Base-by-base conservation (phyloP, 2,329 filamentous ascomycete genomes). In the Stachybotrys echinatus region DNA sequence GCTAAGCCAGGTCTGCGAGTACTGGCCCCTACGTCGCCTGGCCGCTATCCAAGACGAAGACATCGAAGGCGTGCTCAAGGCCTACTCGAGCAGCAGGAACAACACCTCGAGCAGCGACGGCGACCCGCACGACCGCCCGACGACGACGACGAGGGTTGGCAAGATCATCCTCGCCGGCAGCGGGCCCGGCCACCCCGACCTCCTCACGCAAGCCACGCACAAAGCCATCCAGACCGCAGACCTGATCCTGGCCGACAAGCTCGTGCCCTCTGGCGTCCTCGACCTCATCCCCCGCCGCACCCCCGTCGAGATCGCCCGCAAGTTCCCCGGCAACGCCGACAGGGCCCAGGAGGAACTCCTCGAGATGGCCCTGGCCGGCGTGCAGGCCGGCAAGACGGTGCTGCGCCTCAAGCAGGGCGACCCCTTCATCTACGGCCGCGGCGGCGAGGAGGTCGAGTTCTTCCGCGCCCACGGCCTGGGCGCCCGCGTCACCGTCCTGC, bases 281-380 rank as follows among this genome's bases (percentile, higher is more conserved):
- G 89, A 92, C 55, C 81, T 99, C 17, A 88, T 97, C 50, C 94
- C 94, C 2, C 89, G 94, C 34, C 83, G 92, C 48, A 95, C 92
- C 8, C 85, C 87, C 10, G 86, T 97, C 12, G 84, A 89, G 60
- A 99, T 99, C 59, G 92, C 94, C 5, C 87, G 92, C 62, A 99
- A 99, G 67, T 99, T 99, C 69, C 94, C 94, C 1, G 94, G 94
- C 20, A 97, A 99, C 68, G 94, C 94, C 39, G 94, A 99, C 59
- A 83, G 84, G 42, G 94, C 94, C 0, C 94, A 99, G 65, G 84
- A 92, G 62, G 94, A 99, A 68, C 83, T 99, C 5, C 80, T 95
- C 3, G 78, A 84, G 48, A 79, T 89, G 59, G 94, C 90, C 0
- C 75, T 96, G 2, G 80, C 81, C 3, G 90, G 84, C 2, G 75